Conservation (phyloP, 1,284 basidiomycete species). For the Malassezia arunalokei region DNA sequence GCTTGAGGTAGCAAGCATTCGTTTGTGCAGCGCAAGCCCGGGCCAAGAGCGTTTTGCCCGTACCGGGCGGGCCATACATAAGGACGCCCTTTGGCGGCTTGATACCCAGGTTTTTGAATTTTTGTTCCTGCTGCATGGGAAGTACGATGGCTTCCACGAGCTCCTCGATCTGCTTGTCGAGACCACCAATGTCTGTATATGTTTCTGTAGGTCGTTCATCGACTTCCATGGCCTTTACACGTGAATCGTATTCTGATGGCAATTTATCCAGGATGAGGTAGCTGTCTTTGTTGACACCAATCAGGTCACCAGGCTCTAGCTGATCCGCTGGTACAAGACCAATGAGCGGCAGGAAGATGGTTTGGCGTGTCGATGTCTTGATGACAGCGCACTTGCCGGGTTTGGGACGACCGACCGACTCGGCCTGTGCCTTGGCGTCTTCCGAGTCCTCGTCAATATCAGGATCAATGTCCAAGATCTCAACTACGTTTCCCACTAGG, state of each 20-base stretch:
- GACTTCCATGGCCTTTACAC: conserved; percentile 86
- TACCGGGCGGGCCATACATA: conserved; percentile 75
- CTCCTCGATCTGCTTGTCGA: conserved; percentile 72
- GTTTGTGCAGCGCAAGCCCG: conserved; percentile 74
- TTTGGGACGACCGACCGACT: conserved; percentile 72
- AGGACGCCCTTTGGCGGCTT: conserved; percentile 64
- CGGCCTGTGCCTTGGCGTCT: conserved; percentile 66
- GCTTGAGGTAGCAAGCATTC: conserved; percentile 67
- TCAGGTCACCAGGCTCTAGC: conserved; percentile 80
- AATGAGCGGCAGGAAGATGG: conserved; percentile 94
- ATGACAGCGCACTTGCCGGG: conserved; percentile 97
- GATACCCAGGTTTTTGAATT: conserved; percentile 70
- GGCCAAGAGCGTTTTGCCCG: conserved; percentile 92
- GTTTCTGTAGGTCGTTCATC: conserved; percentile 67
- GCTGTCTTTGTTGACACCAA: conserved; percentile 99
- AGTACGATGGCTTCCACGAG: conserved; percentile 66
- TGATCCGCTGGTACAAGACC: conserved; percentile 85
- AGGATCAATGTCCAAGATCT: conserved; percentile 86
- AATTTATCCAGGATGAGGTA: conserved; percentile 87
- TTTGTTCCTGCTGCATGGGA: conserved; percentile 68
- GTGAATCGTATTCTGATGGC: conserved; percentile 63
- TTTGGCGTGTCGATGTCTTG: conserved; percentile 89
- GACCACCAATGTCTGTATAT: conserved; percentile 65
- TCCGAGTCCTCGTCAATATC: conserved; percentile 69
- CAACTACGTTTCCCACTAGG: conserved; percentile 78